Conservation (phyloP, 1,139 yeast genomes). For the Lodderomyces jiufengensis region DNA sequence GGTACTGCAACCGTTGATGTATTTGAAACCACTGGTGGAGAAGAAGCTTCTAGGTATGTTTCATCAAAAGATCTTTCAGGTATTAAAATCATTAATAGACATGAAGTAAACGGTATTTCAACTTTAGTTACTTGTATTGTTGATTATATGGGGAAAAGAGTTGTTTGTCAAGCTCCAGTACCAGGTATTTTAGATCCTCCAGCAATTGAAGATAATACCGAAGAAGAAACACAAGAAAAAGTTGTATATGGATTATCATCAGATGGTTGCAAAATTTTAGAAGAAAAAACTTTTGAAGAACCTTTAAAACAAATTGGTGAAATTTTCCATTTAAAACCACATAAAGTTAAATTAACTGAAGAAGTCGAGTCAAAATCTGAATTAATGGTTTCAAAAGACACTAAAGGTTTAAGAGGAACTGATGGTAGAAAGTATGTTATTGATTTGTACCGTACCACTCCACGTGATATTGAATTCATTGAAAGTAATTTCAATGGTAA, state of each 20-base stretch:
- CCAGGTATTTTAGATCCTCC: slow-evolving; percentile 78
- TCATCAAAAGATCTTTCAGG: slow-evolving; percentile 76
- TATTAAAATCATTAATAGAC: slow-evolving; percentile 62
- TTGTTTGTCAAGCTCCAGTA: slow-evolving; percentile 91
- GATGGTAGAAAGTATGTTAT: slow-evolving; percentile 83
- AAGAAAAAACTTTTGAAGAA: slow-evolving; percentile 48
- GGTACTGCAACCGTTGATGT: slow-evolving; percentile 72
- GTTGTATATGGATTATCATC: slow-evolving; percentile 76
- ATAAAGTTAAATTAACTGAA: slow-evolving; percentile 43
- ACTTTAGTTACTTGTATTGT: slow-evolving; percentile 78
- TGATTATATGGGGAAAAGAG: slow-evolving; percentile 84
- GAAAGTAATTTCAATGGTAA: slow-evolving; percentile 46
- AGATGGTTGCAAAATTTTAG: slow-evolving; percentile 48
- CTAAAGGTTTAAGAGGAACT: slow-evolving; percentile 82
- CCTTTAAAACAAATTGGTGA: slow-evolving; percentile 64
- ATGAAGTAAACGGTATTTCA: slow-evolving; percentile 62
- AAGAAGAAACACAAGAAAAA: slow-evolving; percentile 37
- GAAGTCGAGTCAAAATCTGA: slow-evolving; percentile 37
- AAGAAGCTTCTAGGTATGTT: slow-evolving; percentile 82
- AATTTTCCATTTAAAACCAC: slow-evolving; percentile 74
- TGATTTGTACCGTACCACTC: slow-evolving; percentile 81
- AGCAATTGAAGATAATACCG: slow-evolving; percentile 25
- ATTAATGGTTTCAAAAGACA: slow-evolving; percentile 67
- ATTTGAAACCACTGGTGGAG: slow-evolving; percentile 68
- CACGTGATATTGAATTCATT: slow-evolving; percentile 75